Evolutionary conservation across 202 grass and related monocot genomes (phyloP).

Genomic region (Miscanthus sacchariflorus): DNA sequence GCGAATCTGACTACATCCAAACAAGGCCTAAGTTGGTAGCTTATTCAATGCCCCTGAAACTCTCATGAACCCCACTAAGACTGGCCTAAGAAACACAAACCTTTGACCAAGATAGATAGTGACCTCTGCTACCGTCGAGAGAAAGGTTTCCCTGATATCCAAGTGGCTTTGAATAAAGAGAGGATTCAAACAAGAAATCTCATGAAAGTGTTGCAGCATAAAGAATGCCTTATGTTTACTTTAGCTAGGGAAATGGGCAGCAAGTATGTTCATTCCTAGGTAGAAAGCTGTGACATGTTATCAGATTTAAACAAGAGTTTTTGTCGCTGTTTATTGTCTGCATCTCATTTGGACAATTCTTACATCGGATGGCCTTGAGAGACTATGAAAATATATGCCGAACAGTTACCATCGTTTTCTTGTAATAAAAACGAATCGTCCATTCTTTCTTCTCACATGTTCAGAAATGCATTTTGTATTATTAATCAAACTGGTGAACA

Average conservation of each 20-base stretch:
- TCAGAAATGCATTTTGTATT: conserved; percentile 66
- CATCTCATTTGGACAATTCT: conserved; percentile 49
- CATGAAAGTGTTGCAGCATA: conserved; percentile 25
- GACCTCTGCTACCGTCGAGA: conserved; percentile 63
- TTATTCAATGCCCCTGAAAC: neutral
- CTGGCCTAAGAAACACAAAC: conserved; percentile 65
- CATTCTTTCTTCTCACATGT: conserved; percentile 64
- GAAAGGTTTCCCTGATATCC: conserved; percentile 88
- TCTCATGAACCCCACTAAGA: neutral
- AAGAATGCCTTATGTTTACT: conserved; percentile 57
- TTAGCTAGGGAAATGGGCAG: conserved; percentile 32
- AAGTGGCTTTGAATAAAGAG: conserved; percentile 63
- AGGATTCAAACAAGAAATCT: conserved; percentile 47
- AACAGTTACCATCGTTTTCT: conserved; percentile 47
- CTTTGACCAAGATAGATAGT: conserved; percentile 57
- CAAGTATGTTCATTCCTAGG: conserved; percentile 42
- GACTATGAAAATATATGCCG: conserved; percentile 57
- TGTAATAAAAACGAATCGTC: conserved; percentile 39
- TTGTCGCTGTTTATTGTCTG: conserved; percentile 39
- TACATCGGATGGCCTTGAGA: conserved; percentile 67
- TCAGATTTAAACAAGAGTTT: conserved; percentile 37
- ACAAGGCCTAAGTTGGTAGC: neutral
- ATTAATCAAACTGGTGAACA: conserved; percentile 73
- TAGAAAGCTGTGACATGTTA: conserved; percentile 15
- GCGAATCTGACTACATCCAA: no score